Evolutionary conservation across 2,329 filamentous ascomycete species (phyloP), one percentile per base, ranked within the genome.

Genomic region (Cryphonectria nitschkei): DNA sequence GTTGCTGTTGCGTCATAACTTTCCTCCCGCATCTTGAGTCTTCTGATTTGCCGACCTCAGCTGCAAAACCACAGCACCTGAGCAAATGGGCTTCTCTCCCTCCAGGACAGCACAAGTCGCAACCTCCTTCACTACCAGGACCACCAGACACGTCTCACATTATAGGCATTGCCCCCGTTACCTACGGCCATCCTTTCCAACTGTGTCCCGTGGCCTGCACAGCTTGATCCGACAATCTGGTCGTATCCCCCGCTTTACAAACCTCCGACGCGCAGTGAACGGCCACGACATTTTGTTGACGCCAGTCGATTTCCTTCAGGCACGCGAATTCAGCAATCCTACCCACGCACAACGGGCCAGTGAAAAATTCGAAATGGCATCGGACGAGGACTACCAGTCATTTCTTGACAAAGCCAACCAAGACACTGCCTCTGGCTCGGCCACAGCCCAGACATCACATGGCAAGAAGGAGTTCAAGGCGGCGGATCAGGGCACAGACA

Each of bases 391-490:
- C 73, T 98, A 97, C 84, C 88, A 90, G 81, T 85, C 91, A 72
- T 97, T 98, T 79, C 85, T 98, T 70, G 87, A 96, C 79, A 96
- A 96, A 84, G 93, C 94, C 68, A 97, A 97, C 82, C 84, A 90
- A 77, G 91, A 94, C 78, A 90, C 92, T 26, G 90, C 89, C 79
- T 87, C 89, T 71, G 90, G 90, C 74, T 77, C 80, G 54, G 79
- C 79, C 8, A 77, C 79, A 58, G 66, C 79, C 72, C 76, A 72
- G 77, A 73, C 72, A 43, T 63, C 71, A 61, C 72, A 58, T 72
- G 75, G 68, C 61, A 73, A 74, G 26, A 73, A 74, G n/a, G 79
- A 81, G 68, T 85, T 89, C 77, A 89, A 87, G 80, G 78, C 85
- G 39, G 81, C 81, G 62, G 87, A 89, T 75, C 76, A 84, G 72